Evolutionary conservation across 345 rosid species (phyloP).

Genomic region (Theobroma cacao): DNA sequence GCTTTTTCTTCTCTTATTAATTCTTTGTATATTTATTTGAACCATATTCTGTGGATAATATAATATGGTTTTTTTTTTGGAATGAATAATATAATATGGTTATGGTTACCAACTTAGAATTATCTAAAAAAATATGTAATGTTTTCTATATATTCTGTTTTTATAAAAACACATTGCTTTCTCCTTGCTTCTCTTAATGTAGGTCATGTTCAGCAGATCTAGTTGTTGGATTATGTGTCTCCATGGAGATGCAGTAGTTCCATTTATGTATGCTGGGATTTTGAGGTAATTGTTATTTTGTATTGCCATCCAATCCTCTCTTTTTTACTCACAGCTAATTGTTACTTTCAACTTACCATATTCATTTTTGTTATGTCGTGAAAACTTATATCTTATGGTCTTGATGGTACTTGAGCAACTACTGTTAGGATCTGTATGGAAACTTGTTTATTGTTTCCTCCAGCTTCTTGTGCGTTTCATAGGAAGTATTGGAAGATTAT

Average conservation of each 20-base stretch:
- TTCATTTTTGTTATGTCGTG: conserved; percentile 45
- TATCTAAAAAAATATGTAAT: neutral
- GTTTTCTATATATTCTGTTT: neutral
- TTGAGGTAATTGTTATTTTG: conserved; percentile 49
- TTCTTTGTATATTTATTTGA: neutral
- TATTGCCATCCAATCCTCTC: neutral
- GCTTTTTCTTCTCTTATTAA: neutral
- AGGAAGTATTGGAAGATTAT: neutral
- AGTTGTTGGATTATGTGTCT: conserved; percentile 90
- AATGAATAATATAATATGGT: neutral
- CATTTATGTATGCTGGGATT: conserved; percentile 76
- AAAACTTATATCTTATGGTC: conserved; percentile 72
- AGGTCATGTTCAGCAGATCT: conserved; percentile 87
- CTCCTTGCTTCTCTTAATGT: conserved; percentile 27
- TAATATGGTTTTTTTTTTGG: neutral
- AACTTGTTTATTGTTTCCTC: conserved; percentile 1
- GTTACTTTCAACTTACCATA: conserved; percentile 1
- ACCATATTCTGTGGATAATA: too few species aligned
- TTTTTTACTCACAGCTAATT: neutral
- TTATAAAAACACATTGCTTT: conserved; percentile 3
- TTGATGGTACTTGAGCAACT: conserved; percentile 72
- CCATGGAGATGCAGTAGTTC: conserved; percentile 76
- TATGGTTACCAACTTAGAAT: neutral
- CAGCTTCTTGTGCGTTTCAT: neutral
- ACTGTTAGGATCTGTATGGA: conserved; percentile 48